Evolutionary conservation across 2,329 filamentous ascomycete species (phyloP).

Genomic region (Trichophyton mentagrophytes): DNA sequence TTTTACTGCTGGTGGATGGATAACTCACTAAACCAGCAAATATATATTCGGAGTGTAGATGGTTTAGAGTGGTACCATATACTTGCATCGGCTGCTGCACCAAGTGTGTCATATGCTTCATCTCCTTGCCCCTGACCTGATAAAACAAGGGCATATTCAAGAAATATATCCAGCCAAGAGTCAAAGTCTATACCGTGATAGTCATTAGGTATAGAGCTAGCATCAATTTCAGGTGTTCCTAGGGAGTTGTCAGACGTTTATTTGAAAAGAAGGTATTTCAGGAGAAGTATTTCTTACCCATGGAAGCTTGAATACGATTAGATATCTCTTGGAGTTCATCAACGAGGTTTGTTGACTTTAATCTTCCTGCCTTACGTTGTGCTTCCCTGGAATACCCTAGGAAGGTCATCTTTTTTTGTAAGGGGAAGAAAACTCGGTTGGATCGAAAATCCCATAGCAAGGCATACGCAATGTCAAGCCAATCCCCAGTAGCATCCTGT

Average conservation of each 20-base stretch:
- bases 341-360: constrained; percentile 27
- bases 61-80: constrained; percentile 63
- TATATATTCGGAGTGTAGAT: constrained; percentile 58
- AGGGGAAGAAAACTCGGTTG: constrained; percentile 47
- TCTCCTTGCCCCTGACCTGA: constrained; percentile 54
- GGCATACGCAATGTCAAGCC: constrained; percentile 46
- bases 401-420: constrained; percentile 40
- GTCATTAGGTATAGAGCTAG: constrained; percentile 33
- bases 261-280: neutral
- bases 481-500: constrained; percentile 40
- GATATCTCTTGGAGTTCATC: constrained; percentile 34
- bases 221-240: constrained; percentile 11
- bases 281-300: constrained; percentile 22
- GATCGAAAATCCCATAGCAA: constrained; percentile 49
- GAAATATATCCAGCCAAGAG: constrained; percentile 79
- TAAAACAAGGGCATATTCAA: constrained; percentile 70
- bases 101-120: constrained; percentile 67
- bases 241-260: neutral
- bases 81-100: constrained; percentile 64
- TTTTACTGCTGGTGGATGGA: no score
- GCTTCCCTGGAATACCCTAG: constrained; percentile 36
- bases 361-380: constrained; percentile 25
- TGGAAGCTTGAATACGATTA: constrained; percentile 30
- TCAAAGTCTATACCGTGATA: constrained; percentile 72
- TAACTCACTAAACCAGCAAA: constrained; percentile 58